Base-by-base conservation (phyloP, 352 stramenopile species). In the Aphanomyces stellatus region DNA sequence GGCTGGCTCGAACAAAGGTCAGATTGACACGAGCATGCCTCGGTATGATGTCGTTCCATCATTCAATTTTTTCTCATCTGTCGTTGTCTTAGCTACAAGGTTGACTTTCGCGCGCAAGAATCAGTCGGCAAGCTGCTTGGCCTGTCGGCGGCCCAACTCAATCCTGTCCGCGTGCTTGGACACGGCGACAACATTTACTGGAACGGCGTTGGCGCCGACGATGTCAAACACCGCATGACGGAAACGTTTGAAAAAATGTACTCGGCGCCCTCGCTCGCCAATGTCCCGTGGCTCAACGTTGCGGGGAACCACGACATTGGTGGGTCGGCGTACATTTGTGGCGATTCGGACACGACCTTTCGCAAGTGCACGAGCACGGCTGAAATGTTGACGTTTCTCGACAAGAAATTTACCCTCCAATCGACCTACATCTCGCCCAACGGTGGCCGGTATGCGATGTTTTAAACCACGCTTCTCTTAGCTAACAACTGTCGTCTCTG, bases 181-280 rank as follows among this genome's bases (percentile, higher is more conserved):
- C 85, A 94, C 70, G 85, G 77, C 35, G 86, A 94, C 74, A 94
- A 94, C 76, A 83, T 93, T 35, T 94, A 94, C 82, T 94, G 84
- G 84, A 91, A 93, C 72, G 86, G 86, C 24, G 84, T 82, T 3
- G 86, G 84, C 25, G 87, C 76, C 8, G 74, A 86, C 22, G 82
- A 89, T 66, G 77, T 83, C 0, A 73, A 72, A 24, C 87, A 88
- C 68, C 79, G 80, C 11, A 89, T 91, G 53, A 61, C 76, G 7
- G 85, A 79, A 59, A 79, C 77, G 30, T 89, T 88, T 34, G 82
- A 91, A 67, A 66, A 62, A 49, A 83, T 85, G 69, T 89, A 91
- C 72, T 76, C 74, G 57, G 74, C 81, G 17, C 62, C 70, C 51
- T 62, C 73, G 15, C 66, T 91, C 34, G 25, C 79, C 11, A 65